phyloP scores from a whole-genome alignment of 2,329 filamentous ascomycete species.

The Rhinocladiella mackenziei region DNA sequence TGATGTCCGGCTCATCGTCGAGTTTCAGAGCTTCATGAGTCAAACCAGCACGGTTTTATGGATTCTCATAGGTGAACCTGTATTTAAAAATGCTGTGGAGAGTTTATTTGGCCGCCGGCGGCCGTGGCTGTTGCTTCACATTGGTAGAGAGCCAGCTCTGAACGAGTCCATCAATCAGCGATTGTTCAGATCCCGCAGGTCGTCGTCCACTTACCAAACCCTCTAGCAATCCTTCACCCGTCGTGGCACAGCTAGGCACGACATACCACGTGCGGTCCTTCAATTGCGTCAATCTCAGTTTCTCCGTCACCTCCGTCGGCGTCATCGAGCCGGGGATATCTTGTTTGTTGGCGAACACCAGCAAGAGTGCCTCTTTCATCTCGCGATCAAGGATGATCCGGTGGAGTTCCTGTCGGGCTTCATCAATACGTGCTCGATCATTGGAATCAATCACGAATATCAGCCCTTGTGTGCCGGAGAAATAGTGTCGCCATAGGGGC shows the following conservation, averaged over 20 bases:
- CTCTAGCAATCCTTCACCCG: conserved; percentile 75
- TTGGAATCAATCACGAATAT: conserved; percentile 99
- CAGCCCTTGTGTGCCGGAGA: conserved; percentile 88
- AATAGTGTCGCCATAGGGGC: conserved; percentile 96
- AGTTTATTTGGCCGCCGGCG: conserved; percentile 21
- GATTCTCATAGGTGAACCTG: no score
- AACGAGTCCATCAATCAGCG: conserved; percentile 17
- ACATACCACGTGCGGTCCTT: conserved; percentile 85
- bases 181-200: conserved; percentile 16
- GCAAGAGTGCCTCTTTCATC: conserved; percentile 89
- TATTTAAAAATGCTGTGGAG: neutral
- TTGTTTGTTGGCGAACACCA: conserved; percentile 99
- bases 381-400: conserved; percentile 97
- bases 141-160: conserved; percentile 77
- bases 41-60: neutral
- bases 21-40: neutral
- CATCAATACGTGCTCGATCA: conserved; percentile 84
- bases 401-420: conserved; percentile 88
- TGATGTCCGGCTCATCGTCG: conserved; percentile 6
- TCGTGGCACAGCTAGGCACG: conserved; percentile 75
- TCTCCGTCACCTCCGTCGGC: conserved; percentile 73
- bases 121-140: conserved; percentile 57
- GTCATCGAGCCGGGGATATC: conserved; percentile 81
- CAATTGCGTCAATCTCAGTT: conserved; percentile 69
- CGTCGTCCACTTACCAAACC: conserved; percentile 56